These are phyloP conservation scores for Sarocladium strictum DNA, from an alignment of 2,329 filamentous ascomycete genomes.

Conservation along the genomic window DNA sequence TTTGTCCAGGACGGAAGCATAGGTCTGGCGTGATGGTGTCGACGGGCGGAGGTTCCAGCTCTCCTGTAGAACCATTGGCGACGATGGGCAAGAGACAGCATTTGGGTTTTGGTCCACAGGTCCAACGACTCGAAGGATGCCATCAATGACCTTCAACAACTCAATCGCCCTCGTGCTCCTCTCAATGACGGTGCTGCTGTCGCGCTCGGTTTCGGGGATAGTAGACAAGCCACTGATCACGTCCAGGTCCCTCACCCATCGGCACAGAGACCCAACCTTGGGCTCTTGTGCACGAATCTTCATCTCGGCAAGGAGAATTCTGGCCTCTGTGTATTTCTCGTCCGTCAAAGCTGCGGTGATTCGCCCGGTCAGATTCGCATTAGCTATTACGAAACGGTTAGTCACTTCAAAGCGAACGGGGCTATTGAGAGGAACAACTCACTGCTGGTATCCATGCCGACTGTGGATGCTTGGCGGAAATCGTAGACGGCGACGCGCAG, in stretches of 20 bases:
- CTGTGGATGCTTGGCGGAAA: slow-evolving; percentile 61
- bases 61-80: slow-evolving; percentile 51
- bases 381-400: slow-evolving; percentile 26
- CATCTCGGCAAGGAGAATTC: slow-evolving; percentile 64
- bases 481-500: slow-evolving; percentile 62
- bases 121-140: slow-evolving; percentile 57
- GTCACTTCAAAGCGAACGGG: neutral
- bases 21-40: slow-evolving; percentile 37
- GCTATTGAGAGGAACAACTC: slow-evolving; percentile 13
- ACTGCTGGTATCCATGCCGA: slow-evolving; percentile 50
- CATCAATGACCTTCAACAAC: slow-evolving; percentile 55
- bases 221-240: slow-evolving; percentile 61
- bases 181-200: slow-evolving; percentile 15
- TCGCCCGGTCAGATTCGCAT: slow-evolving; percentile 58
- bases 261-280: slow-evolving; percentile 62
- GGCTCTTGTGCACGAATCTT: slow-evolving; percentile 58
- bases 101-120: slow-evolving; percentile 45
- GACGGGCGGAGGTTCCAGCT: slow-evolving; percentile 53
- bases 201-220: slow-evolving; percentile 36
- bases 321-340: slow-evolving; percentile 59
- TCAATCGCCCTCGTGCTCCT: slow-evolving; percentile 45
- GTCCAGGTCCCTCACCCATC: slow-evolving; percentile 67
- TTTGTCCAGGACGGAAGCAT: slow-evolving; percentile 53
- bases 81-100: slow-evolving; percentile 21
- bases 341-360: slow-evolving; percentile 62